Evolutionary conservation across 495 filamentous ascomycete species (phyloP).

Genomic region (Hyaloscypha hepaticicola): DNA sequence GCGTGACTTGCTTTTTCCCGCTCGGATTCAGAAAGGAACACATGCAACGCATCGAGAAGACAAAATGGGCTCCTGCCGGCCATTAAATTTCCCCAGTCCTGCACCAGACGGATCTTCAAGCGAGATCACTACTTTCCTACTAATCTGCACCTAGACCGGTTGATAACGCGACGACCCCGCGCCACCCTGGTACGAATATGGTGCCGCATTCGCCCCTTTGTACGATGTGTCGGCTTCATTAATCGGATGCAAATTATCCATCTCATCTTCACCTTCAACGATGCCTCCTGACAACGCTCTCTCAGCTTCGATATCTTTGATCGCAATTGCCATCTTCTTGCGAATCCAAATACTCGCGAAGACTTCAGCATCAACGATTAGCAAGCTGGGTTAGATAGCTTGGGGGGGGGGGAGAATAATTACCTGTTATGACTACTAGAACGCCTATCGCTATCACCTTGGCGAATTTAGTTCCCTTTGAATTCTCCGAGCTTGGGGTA

Average conservation of each 20-base stretch:
- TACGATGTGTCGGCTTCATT: slow-evolving; percentile 10
- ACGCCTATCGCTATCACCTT: slow-evolving; percentile 14
- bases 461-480: slow-evolving; percentile 11
- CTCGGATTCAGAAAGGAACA: too few relatives aligned
- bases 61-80: too few relatives aligned
- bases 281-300: neutral
- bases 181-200: neutral
- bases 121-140: too few relatives aligned
- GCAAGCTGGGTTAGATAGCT: neutral
- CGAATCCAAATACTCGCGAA: slow-evolving; percentile 16
- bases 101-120: too few relatives aligned
- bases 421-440: slow-evolving; percentile 14
- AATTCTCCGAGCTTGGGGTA: slow-evolving; percentile 4
- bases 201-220: neutral
- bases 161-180: neutral
- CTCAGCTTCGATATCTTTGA: slow-evolving; percentile 12
- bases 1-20: too few relatives aligned
- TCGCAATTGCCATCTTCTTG: slow-evolving; percentile 11
- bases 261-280: neutral
- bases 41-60: too few relatives aligned
- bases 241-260: neutral
- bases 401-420: neutral
- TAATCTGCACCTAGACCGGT: neutral
- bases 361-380: neutral
- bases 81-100: too few relatives aligned